Conservation (phyloP, 805 yeast genomes). For the Metschnikowia continentalis region DNA sequence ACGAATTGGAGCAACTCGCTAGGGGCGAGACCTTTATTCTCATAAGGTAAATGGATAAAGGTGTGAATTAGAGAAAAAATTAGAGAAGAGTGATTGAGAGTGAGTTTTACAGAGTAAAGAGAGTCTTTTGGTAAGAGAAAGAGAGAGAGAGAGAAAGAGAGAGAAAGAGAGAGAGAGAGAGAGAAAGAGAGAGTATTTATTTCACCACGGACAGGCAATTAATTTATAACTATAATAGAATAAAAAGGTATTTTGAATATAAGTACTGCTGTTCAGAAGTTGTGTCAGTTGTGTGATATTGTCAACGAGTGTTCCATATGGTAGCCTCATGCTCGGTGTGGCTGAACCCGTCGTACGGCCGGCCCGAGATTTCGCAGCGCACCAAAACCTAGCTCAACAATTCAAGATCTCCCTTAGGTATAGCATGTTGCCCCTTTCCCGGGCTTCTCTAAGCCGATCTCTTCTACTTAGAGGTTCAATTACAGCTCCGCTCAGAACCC, state of each 20-base stretch:
- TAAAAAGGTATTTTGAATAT: no score
- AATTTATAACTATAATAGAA: no score
- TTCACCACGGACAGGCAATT: not conserved
- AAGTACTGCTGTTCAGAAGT: no score
- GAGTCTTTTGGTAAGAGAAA: no score
- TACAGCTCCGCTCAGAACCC: not conserved
- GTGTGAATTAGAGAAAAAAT: not conserved
- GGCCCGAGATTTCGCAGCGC: constrained; percentile 4
- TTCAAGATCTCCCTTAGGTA: not conserved
- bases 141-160: no score
- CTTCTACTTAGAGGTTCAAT: not conserved
- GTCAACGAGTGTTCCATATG: no score
- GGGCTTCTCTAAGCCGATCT: not conserved
- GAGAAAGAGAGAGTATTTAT: not conserved
- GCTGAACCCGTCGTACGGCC: not conserved
- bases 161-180: no score
- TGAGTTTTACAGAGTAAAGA: no score
- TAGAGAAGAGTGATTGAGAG: no score
- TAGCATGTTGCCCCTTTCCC: not conserved
- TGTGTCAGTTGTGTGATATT: no score
- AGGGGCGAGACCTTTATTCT: not conserved
- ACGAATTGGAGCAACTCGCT: constrained; percentile 4
- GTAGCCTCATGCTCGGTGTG: not conserved
- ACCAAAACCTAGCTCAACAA: not conserved
- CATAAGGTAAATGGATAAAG: not conserved